Evolutionary conservation across 2,329 filamentous ascomycete species (phyloP).

Genomic region (Cryphonectria naterciae): DNA sequence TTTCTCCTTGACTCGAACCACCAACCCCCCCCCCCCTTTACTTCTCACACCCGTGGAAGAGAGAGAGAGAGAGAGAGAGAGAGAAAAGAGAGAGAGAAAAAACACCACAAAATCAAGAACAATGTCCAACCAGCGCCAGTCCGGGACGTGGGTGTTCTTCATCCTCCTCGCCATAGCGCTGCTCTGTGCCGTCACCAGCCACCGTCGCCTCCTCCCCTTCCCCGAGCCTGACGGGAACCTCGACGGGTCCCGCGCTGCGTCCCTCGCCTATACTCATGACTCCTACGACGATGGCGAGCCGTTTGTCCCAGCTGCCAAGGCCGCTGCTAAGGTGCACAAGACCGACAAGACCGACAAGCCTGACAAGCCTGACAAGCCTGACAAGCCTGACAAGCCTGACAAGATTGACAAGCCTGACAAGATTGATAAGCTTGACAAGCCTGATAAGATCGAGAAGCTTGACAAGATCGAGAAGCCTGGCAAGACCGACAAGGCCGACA

Average conservation of each 20-base stretch:
- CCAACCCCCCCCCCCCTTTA: no score
- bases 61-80: neutral
- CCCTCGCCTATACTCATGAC: neutral
- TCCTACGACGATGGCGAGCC: neutral
- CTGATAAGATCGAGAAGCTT: no score
- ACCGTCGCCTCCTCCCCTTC: slow-evolving; percentile 16
- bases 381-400: no score
- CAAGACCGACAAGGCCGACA: neutral
- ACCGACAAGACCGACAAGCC: no score
- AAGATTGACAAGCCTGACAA: no score
- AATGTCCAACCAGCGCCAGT: slow-evolving; percentile 1
- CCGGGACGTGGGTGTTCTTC: slow-evolving; percentile 2
- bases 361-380: no score
- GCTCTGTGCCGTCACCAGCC: slow-evolving; percentile 17
- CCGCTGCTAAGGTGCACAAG: neutral
- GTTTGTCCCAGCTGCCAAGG: neutral
- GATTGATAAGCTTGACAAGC: no score
- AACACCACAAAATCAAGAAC: neutral
- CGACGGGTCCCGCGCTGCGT: no score
- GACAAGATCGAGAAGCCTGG: no score
- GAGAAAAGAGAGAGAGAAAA: neutral
- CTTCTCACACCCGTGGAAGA: neutral
- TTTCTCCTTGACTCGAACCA: no score
- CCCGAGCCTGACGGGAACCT: neutral
- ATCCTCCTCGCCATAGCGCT: slow-evolving; percentile 12